phyloP scores from a whole-genome alignment of 2,329 filamentous ascomycete species.

The Didymella sp. region DNA sequence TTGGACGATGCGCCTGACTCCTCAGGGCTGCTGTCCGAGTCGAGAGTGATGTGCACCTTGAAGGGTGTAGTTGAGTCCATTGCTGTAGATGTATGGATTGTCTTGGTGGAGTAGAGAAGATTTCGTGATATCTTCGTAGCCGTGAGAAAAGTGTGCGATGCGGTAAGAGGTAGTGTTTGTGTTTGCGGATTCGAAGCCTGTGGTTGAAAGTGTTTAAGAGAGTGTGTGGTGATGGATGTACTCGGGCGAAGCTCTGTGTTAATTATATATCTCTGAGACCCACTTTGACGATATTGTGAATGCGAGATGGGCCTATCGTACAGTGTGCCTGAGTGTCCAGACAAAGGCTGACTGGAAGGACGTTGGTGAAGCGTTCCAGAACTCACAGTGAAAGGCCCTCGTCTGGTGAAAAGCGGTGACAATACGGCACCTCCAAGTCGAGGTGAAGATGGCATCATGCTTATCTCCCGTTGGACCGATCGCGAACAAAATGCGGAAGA shows the following conservation, averaged over 20 bases:
- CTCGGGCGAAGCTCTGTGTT: not conserved
- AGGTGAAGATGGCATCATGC: constrained; percentile 7
- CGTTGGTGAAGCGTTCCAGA: not conserved
- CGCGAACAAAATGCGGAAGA: not conserved
- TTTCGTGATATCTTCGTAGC: not conserved
- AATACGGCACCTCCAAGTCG: not conserved
- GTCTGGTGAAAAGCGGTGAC: not conserved
- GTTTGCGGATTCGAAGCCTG: not conserved
- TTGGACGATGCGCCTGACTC: constrained; percentile 11
- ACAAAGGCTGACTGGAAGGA: not conserved
- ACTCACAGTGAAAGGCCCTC: constrained; percentile 4
- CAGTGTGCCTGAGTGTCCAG: not conserved
- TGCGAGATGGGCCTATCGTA: not conserved
- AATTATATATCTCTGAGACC: constrained; percentile 1
- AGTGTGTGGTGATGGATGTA: not conserved
- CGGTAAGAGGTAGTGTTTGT: not conserved
- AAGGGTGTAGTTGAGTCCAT: not conserved
- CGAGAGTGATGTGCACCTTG: not conserved
- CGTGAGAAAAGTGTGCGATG: not conserved
- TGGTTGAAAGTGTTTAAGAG: not conserved
- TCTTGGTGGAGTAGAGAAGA: not conserved
- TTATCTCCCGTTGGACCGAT: constrained; percentile 1
- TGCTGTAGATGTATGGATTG: not conserved
- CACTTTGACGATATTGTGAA: not conserved
- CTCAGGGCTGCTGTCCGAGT: constrained; percentile 9